phyloP scores from a whole-genome alignment of 2,329 filamentous ascomycete species.

The Helicocarpus griseus region DNA sequence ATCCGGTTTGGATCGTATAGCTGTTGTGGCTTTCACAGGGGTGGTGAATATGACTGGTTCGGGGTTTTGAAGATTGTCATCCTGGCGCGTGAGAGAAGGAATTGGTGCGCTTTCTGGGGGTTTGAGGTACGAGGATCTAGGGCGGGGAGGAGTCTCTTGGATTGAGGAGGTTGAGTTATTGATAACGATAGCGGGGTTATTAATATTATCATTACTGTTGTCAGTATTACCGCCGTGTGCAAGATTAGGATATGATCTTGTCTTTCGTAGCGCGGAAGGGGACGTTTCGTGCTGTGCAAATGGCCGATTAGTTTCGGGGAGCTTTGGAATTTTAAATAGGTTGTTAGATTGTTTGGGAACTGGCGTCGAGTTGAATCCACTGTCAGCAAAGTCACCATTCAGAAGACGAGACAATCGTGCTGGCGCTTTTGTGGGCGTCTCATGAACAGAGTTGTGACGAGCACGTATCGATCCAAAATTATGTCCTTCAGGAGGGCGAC shows the following conservation, averaged over 20 bases:
- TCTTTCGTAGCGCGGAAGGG: constrained; percentile 6
- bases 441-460: constrained; percentile 15
- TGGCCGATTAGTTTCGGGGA: background rate
- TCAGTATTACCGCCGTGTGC: background rate
- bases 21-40: background rate
- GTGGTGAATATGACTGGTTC: constrained; percentile 3
- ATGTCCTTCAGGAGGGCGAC: constrained; percentile 18
- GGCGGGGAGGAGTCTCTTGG: constrained; percentile 12
- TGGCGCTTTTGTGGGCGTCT: constrained; percentile 28
- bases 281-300: constrained; percentile 2
- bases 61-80: background rate
- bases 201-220: constrained; percentile 6
- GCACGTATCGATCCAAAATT: constrained; percentile 10
- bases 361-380: background rate
- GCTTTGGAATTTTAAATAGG: constrained; percentile 1
- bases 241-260: constrained; percentile 11
- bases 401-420: background rate
- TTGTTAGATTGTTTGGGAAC: background rate
- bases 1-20: background rate
- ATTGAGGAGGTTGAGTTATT: constrained; percentile 5
- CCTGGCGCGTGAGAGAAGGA: background rate
- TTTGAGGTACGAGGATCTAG: background rate
- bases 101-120: background rate
- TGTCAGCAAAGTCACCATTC: background rate
- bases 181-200: constrained; percentile 19